Conservation (phyloP, 352 stramenopile species). For the Phytophthora macrochlamydospora region DNA sequence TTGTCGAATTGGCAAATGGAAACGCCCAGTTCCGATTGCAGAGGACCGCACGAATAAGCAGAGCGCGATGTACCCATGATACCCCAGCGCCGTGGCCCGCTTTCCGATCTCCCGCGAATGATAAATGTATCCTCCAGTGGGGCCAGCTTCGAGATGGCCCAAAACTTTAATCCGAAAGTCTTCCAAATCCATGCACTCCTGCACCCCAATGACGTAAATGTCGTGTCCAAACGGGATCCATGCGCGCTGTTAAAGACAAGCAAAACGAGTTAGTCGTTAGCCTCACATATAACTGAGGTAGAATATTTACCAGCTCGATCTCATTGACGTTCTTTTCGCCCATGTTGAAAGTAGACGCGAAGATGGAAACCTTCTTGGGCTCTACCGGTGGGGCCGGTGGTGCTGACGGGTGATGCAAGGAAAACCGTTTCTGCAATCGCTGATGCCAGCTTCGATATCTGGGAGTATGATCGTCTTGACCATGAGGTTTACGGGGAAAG, state of each 20-base stretch:
- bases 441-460: conserved; percentile 37
- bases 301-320: conserved; percentile 44
- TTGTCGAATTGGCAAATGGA: conserved; percentile 67
- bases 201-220: conserved; percentile 91
- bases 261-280: conserved; percentile 13
- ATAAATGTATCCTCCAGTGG: conserved; percentile 67
- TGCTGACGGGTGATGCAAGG: conserved; percentile 21
- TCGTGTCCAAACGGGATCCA: conserved; percentile 90
- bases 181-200: conserved; percentile 89
- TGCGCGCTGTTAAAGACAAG: conserved; percentile 28
- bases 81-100: conserved; percentile 74
- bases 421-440: conserved; percentile 41
- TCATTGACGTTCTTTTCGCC: conserved; percentile 73
- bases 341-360: conserved; percentile 89
- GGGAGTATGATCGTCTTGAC: conserved; percentile 20
- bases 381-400: conserved; percentile 12
- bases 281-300: not conserved
- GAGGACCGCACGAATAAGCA: conserved; percentile 81
- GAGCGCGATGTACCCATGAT: conserved; percentile 89
- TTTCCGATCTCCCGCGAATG: conserved; percentile 87
- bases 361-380: conserved; percentile 63
- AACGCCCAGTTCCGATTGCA: conserved; percentile 63
- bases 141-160: conserved; percentile 58
- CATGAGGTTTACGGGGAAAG: conserved; percentile 12
- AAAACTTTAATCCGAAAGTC: conserved; percentile 74